Base-by-base conservation (phyloP, 345 rosid genomes). In the Heritiera littoralis region DNA sequence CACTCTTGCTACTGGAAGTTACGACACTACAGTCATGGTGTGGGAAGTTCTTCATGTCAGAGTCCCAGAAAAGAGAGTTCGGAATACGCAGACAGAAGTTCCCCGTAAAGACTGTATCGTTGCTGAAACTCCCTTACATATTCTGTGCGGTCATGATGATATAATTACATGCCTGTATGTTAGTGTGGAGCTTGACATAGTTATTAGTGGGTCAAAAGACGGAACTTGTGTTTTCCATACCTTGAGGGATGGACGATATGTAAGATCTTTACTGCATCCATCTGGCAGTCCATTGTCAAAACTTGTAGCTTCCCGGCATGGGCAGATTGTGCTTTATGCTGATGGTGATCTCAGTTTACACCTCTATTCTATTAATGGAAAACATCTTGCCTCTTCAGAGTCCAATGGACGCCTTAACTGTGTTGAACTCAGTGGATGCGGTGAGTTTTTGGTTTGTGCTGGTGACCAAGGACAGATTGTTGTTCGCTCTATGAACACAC, bases 151-250 rank as follows among this genome's bases (percentile, higher is more conserved):
- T 75, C 99, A 93, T 56, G 99, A 95, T 77, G 98, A 95, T 74
- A 88, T 95, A 85, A 92, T 95, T 82, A 92, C 99, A 48, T 95
- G 98, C 86, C 83, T 95, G 81, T 88, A 82, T 80, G 86, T 92
- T 56, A 95, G 98, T 78, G 85, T 87, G 74, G 98, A 95, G 85
- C 97, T 95, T 81, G 97, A 95, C 80, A 88, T 95, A 85, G 97
- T 95, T 72, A 90, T 95, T 77, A 95, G 98, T 85, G 99, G 98
- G 82, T 95, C 99, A 75, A 95, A 93, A 89, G 99, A 95, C 80
- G 98, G 98, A 84, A 95, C 98, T 41, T 93, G 98, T 77, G 84
- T 92, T 56, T 95, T 95, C 86, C 98, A 93, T 87, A 90, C 99
- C 78, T 78, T 95, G 80, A 84, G 92, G 84, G 91, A 92, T 80